Evolutionary conservation across 306 rosid species (phyloP).

Genomic region (Malus asiatica): DNA sequence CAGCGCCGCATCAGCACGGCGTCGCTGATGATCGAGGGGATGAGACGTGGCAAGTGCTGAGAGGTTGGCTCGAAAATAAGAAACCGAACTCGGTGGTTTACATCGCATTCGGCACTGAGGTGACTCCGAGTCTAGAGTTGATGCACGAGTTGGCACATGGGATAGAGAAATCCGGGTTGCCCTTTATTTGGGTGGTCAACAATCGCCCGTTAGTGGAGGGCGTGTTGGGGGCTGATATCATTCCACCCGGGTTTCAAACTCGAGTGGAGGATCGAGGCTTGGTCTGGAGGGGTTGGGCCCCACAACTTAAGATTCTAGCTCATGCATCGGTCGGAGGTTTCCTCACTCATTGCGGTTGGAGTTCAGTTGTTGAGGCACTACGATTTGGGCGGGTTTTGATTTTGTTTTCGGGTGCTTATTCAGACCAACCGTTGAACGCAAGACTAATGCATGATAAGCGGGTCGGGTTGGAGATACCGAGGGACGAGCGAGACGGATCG

Average conservation of each 20-base stretch:
- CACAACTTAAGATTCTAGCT: conserved; percentile 1
- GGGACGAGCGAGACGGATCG: conserved; percentile 6
- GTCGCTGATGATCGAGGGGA: neutral
- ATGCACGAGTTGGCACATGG: too few species aligned
- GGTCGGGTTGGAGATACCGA: conserved; percentile 8
- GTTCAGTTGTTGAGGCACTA: conserved; percentile 15
- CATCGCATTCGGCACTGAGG: too few species aligned
- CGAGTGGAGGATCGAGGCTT: conserved; percentile 5
- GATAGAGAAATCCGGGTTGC: too few species aligned
- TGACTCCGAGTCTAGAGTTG: too few species aligned
- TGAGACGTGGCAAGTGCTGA: neutral
- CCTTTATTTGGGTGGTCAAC: neutral
- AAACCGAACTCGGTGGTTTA: too few species aligned
- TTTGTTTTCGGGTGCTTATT: conserved; percentile 2
- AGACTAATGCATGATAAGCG: neutral
- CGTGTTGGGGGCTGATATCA: neutral
- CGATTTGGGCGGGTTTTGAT: conserved; percentile 7
- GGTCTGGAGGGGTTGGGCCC: conserved; percentile 18
- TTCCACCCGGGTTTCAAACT: conserved; percentile 2
- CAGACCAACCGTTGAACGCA: conserved; percentile 8
- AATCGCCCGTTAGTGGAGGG: neutral
- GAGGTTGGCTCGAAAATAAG: conserved; percentile 9
- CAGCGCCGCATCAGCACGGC: neutral
- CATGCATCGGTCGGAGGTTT: neutral
- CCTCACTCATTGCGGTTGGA: conserved; percentile 27